Evolutionary conservation across 352 stramenopile species (phyloP), one percentile per base, ranked within the genome.

Genomic region (Phytophthora agathidicida): DNA sequence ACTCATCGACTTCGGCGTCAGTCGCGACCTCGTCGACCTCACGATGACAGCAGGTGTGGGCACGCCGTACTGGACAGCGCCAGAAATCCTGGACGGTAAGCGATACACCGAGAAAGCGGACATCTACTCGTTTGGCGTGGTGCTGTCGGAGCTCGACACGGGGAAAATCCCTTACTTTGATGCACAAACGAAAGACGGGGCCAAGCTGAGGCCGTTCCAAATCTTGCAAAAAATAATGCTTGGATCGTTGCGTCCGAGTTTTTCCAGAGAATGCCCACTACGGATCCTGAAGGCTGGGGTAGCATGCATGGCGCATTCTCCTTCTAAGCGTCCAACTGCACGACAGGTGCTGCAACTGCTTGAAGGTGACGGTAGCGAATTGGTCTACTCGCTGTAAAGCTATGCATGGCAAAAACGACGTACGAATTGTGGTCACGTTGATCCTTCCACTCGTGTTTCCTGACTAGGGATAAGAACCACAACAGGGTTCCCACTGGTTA

Each of bases 1-100:
- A 24, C 47, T 96, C 22, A 91, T 76, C 24, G 83, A 96, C 63
- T 96, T 96, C 63, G 89, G 88, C 31, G 59, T 92, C 54, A 81
- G 65, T 17, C 83, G 58, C 8, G 17, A 16, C 4, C 20, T 33
- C 6, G 22, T 47, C 22, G 58, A 57, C 1, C 6, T 31, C 8
- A 49, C 28, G 24, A 44, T 83, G 88, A 71, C 72, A 72, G 41
- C 85, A 1, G 83, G 89, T 16, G 89, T 89, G n/a, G n/a, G n/a
- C n/a, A n/a, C n/a, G n/a, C 74, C 78, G 17, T 85, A 86, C 32
- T 96, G 91, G 73, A 87, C 88, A 1, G 85, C 86, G 0, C 87
- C 84, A 0, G 87, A 96, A 50, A 65, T 95, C 11, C 47, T 91
- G 16, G 49, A 77, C 23, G 71, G 74, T 20, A 71, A 86, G 14